These are phyloP conservation scores for Oryza meyeriana DNA, from an alignment of 176 grass and related monocot genomes.

Conservation along the genomic window DNA sequence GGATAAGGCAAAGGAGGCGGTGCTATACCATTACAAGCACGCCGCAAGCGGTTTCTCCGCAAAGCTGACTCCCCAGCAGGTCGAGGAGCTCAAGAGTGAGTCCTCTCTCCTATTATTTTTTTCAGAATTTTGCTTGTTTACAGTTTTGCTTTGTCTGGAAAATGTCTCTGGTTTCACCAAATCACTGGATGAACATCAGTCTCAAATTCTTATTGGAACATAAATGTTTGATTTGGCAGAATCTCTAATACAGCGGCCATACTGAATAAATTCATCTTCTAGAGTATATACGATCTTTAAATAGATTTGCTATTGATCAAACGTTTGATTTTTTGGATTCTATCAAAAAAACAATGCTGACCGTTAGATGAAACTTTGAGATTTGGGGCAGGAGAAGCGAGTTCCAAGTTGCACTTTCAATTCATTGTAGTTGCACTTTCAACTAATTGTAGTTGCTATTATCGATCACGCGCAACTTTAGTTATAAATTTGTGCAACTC, in stretches of 20 bases:
- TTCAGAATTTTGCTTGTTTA: background rate
- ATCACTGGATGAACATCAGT: background rate
- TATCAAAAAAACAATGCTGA: background rate
- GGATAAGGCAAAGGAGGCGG: conserved; percentile 61
- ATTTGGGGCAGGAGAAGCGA: too few species aligned
- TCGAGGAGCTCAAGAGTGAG: conserved; percentile 85
- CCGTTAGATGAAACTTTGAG: too few species aligned
- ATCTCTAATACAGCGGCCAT: background rate
- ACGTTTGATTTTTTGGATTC: too few species aligned
- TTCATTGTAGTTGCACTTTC: too few species aligned
- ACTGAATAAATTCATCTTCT: background rate
- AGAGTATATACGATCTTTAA: too few species aligned
- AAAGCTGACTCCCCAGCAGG: conserved; percentile 67
- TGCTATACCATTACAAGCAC: conserved; percentile 88
- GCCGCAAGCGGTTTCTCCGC: conserved; percentile 89
- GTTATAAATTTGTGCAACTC: too few species aligned
- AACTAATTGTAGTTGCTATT: too few species aligned
- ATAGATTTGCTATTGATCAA: too few species aligned
- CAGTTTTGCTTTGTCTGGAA: background rate
- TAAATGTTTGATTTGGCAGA: background rate
- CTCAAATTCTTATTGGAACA: background rate
- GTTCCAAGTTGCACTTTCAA: too few species aligned
- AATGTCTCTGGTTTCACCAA: background rate
- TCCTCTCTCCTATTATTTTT: background rate
- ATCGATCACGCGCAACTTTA: too few species aligned